phyloP scores from a whole-genome alignment of 495 filamentous ascomycete species.

The Choiromyces venosus region DNA sequence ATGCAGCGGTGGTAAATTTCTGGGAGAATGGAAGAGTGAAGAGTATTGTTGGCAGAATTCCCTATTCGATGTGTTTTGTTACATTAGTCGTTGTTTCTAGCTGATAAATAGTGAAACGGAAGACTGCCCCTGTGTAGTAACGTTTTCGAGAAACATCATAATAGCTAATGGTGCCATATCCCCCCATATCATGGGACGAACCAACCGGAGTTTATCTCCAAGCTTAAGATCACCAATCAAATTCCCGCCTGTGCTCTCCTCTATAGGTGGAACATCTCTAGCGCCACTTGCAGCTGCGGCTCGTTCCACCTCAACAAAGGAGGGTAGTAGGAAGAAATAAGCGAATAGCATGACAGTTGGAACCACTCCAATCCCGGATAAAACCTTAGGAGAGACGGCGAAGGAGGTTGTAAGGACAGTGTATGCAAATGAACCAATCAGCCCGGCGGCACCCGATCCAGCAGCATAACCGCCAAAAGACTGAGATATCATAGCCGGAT shows the following conservation, averaged over 20 bases:
- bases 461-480: constrained; percentile 23
- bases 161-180: constrained; percentile 34
- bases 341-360: constrained; percentile 24
- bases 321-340: constrained; percentile 25
- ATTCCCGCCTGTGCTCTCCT: constrained; percentile 1
- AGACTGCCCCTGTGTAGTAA: constrained; percentile 20
- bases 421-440: constrained; percentile 26
- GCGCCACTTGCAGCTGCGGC: not conserved
- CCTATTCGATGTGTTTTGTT: constrained; percentile 5
- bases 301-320: constrained; percentile 4
- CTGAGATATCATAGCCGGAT: constrained; percentile 10
- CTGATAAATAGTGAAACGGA: not conserved
- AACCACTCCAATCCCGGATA: constrained; percentile 24
- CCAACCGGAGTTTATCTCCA: constrained; percentile 26
- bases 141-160: constrained; percentile 37
- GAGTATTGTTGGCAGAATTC: constrained; percentile 34
- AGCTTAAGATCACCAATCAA: constrained; percentile 21
- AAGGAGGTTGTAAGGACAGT: constrained; percentile 27
- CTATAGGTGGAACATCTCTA: constrained; percentile 3
- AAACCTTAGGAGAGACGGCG: constrained; percentile 20
- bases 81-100: not conserved
- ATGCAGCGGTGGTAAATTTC: not conserved
- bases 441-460: constrained; percentile 27
- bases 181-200: constrained; percentile 25
- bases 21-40: constrained; percentile 20